Evolutionary conservation across 108 stramenopile species (phyloP).

Genomic region (Skeletonema tropicum): DNA sequence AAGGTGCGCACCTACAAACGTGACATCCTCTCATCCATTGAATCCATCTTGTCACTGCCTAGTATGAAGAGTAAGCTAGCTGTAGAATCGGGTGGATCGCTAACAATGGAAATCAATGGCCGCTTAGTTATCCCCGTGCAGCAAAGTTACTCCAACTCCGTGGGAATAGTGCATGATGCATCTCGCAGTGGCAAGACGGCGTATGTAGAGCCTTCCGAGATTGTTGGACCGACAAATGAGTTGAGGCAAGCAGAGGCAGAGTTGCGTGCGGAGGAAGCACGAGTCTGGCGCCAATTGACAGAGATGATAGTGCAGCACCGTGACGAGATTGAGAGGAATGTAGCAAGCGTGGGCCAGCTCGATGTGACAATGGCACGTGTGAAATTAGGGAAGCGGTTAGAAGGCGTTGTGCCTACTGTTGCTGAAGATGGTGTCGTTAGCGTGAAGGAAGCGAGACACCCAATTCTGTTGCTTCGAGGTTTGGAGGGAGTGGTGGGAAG

Average conservation of each 20-base stretch:
- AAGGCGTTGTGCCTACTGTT: slow-evolving; percentile 83
- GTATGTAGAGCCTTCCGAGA: slow-evolving; percentile 91
- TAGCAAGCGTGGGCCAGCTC: slow-evolving; percentile 65
- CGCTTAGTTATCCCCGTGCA: slow-evolving; percentile 76
- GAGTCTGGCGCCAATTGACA: slow-evolving; percentile 73
- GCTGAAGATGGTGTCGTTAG: slow-evolving; percentile 79
- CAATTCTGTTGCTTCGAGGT: slow-evolving; percentile 80
- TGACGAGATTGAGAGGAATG: slow-evolving; percentile 52
- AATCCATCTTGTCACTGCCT: slow-evolving; percentile 58
- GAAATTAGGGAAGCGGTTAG: slow-evolving; percentile 65
- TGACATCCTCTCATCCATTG: slow-evolving; percentile 65
- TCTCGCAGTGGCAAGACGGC: slow-evolving; percentile 89
- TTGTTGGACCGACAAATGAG: slow-evolving; percentile 92
- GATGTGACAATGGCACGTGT: slow-evolving; percentile 81
- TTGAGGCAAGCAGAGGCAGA: slow-evolving; percentile 71
- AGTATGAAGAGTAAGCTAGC: slow-evolving; percentile 75
- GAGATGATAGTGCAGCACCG: slow-evolving; percentile 61
- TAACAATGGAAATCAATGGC: slow-evolving; percentile 69
- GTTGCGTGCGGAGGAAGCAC: slow-evolving; percentile 77
- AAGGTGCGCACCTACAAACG: slow-evolving; percentile 59
- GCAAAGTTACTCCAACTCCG: slow-evolving; percentile 48
- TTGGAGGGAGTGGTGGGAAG: slow-evolving; percentile 82
- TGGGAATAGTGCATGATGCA: slow-evolving; percentile 91
- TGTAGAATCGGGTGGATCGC: slow-evolving; percentile 72
- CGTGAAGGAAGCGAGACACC: slow-evolving; percentile 84